Conservation (phyloP, 495 filamentous ascomycete genomes). For the Penicillium ochrochloron region DNA sequence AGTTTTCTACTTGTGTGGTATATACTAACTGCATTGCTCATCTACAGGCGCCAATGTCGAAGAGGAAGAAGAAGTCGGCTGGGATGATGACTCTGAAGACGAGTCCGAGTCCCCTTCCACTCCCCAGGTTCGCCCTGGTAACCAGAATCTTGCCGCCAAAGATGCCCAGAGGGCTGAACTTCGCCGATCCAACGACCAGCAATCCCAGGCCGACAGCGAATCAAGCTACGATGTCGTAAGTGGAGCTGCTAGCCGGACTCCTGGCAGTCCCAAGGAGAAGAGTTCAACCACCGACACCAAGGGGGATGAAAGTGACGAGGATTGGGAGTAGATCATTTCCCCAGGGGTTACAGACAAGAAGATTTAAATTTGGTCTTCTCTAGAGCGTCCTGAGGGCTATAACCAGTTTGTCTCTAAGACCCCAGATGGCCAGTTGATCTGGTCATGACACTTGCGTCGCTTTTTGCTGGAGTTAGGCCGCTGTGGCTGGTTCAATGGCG, state of each 20-base stretch:
- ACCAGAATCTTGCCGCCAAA: conserved; percentile 28
- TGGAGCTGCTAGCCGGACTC: conserved; percentile 77
- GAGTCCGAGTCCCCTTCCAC: conserved; percentile 59
- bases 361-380: background rate
- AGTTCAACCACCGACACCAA: conserved; percentile 54
- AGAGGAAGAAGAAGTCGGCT: conserved; percentile 78
- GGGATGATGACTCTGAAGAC: conserved; percentile 81
- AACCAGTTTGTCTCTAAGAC: background rate
- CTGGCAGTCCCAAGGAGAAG: conserved; percentile 74
- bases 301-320: conserved; percentile 67
- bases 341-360: background rate
- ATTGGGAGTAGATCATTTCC: conserved; percentile 74
- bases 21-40: conserved; percentile 25
- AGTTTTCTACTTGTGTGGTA: conserved; percentile 8
- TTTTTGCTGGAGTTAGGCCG: conserved; percentile 32
- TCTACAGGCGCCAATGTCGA: conserved; percentile 59
- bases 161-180: conserved; percentile 63
- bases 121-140: conserved; percentile 41
- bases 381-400: conserved; percentile 1
- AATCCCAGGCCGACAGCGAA: conserved; percentile 84
- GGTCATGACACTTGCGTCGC: conserved; percentile 12
- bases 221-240: conserved; percentile 94
- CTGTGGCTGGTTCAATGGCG: conserved; percentile 26
- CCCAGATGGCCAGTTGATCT: conserved; percentile 4
- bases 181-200: conserved; percentile 83